Base-by-base conservation (phyloP, 2,329 filamentous ascomycete genomes). In the Epichloe sp. region DNA sequence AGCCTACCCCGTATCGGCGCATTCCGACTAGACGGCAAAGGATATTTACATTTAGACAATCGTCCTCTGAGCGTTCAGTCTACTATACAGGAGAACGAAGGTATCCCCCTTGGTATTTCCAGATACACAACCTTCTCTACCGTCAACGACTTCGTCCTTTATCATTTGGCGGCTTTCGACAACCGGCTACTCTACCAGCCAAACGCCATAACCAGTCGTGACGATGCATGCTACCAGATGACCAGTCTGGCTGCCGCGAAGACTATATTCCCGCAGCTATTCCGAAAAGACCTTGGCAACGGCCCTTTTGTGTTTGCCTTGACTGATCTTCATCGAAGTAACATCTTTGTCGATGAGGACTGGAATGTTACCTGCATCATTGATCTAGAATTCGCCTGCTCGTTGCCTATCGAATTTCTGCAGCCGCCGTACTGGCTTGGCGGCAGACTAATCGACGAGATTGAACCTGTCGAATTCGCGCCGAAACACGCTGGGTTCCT, bases 331-430 rank as follows among this genome's bases (percentile, higher is more conserved):
- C 59, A 65, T 54, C 56, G 51, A 49, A 65, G 62, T 47, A 65
- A 67, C 47, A 63, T 67, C 43, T 61, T 67, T 40, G 61, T 67
- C 34, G 61, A 68, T 48, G 52, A 63, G n/a, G 38, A 65, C 49
- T 63, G 61, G 62, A 65, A 66, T 50, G 58, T 66, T 44, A 63
- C 59, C 44, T 57, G 57, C 54, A 52, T 65, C 2, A 62, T 68
- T 43, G 61, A 67, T 50, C 57, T 62, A 50, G 63, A 66, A 54
- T 66, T 60, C 58, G 56, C 62, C 44, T 63, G 60, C 56, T 56
- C 60, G 14, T 56, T 58, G 48, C 63, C 63, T 44, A 38, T 57
- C 31, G 63, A 67, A 50, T 57, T 56, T 31, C 10, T 57, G n/a
- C 49, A 52, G 11, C 44, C 53, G 5, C 56, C 53, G 12, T 53